Percentiles rank a stretch among this genome's conserved stretches.
These are phyloP conservation scores for Euclidium syriacum DNA, from an alignment of 345 rosid genomes.

Conservation along the genomic window DNA sequence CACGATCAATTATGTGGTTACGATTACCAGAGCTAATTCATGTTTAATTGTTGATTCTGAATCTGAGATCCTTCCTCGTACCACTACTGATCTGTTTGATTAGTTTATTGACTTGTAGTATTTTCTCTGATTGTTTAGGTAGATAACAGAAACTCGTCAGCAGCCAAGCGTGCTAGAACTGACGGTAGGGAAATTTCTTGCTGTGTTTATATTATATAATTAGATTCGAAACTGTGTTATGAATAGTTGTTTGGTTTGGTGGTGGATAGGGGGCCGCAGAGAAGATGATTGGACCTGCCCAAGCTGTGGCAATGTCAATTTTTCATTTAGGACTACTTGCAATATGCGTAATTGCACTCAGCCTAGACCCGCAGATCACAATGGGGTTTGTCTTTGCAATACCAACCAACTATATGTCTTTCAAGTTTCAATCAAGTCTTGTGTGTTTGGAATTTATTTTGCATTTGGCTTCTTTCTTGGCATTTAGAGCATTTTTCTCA, in stretches of 20 bases:
- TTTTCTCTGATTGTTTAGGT: constrained; percentile 42
- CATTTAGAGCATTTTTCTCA: not conserved
- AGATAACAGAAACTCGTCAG: constrained; percentile 92
- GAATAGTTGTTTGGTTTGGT: constrained; percentile 4
- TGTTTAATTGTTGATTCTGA: not conserved
- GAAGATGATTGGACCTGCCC: constrained; percentile 99
- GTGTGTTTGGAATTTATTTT: not conserved
- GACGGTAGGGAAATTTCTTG: constrained; percentile 55
- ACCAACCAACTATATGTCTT: not conserved
- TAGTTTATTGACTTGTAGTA: not conserved
- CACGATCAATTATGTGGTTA: not conserved
- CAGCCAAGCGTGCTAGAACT: constrained; percentile 96
- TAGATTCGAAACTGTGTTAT: no score
- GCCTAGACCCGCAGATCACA: constrained; percentile 92
- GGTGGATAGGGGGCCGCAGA: constrained; percentile 76
- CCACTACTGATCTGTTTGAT: not conserved
- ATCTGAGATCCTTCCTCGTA: not conserved
- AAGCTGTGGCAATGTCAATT: constrained; percentile 94
- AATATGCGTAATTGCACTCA: constrained; percentile 99
- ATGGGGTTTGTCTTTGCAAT: constrained; percentile 36
- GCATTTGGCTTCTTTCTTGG: not conserved
- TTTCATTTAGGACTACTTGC: constrained; percentile 94
- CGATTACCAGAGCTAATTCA: not conserved
- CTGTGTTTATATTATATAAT: no score
- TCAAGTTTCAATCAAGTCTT: not conserved